Evolutionary conservation across 2,329 filamentous ascomycete species (phyloP).

Genomic region (Clarireedia paspali): DNA sequence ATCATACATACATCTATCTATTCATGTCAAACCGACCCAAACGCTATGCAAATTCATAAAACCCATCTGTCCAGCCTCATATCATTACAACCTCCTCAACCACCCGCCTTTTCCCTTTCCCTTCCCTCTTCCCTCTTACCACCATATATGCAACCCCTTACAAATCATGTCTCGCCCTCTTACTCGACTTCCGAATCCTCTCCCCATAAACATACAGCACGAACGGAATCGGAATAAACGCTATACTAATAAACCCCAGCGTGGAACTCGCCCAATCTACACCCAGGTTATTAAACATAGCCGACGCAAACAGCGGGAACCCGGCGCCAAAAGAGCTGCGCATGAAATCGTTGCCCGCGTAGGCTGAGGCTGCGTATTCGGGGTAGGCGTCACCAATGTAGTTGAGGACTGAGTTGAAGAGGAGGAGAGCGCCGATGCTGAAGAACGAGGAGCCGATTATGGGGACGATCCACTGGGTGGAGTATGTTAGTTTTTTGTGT

Average conservation of each 20-base stretch:
- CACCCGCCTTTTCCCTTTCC: too few species aligned
- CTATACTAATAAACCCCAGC: constrained; percentile 48
- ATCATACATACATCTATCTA: too few species aligned
- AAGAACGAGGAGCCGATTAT: constrained; percentile 42
- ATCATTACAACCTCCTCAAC: too few species aligned
- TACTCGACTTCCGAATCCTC: constrained; percentile 38
- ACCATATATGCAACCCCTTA: background rate
- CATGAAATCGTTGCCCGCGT: constrained; percentile 33
- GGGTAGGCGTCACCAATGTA: constrained; percentile 34
- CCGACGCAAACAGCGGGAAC: constrained; percentile 29
- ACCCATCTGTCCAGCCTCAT: too few species aligned
- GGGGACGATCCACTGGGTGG: constrained; percentile 48
- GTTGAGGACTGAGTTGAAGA: constrained; percentile 40
- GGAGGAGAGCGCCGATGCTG: constrained; percentile 34
- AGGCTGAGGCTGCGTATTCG: constrained; percentile 32
- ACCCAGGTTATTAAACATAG: constrained; percentile 34
- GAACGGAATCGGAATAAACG: constrained; percentile 56
- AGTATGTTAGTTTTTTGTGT: background rate
- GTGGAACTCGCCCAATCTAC: constrained; percentile 56
- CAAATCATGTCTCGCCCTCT: constrained; percentile 5
- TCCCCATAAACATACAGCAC: constrained; percentile 54
- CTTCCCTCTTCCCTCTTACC: too few species aligned
- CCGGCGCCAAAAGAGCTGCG: constrained; percentile 30
- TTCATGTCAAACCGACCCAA: too few species aligned
- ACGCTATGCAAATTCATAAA: too few species aligned